Conservation (phyloP, 129 eudicot species). For the Apium graveolens region DNA sequence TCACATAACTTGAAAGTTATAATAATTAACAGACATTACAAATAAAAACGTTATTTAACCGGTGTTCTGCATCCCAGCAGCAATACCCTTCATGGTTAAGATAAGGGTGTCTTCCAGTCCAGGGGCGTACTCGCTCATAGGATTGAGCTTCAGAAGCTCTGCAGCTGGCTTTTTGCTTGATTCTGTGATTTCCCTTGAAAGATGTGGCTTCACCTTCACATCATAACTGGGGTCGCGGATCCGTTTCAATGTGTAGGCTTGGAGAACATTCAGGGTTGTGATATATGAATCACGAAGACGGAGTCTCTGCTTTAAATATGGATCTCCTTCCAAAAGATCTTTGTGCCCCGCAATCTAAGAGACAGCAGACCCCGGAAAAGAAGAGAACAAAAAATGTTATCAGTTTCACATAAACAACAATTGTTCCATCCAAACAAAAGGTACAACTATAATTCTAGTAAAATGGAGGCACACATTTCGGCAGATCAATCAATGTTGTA, state of each 20-base stretch:
- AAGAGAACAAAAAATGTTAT: background rate
- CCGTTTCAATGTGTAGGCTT: slow-evolving; percentile 68
- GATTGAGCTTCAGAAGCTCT: slow-evolving; percentile 76
- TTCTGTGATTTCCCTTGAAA: slow-evolving; percentile 53
- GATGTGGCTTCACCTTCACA: slow-evolving; percentile 57
- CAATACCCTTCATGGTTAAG: slow-evolving; percentile 82
- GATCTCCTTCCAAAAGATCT: slow-evolving; percentile 70
- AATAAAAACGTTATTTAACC: slow-evolving; percentile 23
- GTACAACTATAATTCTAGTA: background rate
- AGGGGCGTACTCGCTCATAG: slow-evolving; percentile 67
- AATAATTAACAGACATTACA: background rate
- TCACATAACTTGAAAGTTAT: background rate
- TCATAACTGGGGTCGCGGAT: slow-evolving; percentile 65
- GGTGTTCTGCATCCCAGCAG: slow-evolving; percentile 85
- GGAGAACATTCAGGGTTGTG: slow-evolving; percentile 65
- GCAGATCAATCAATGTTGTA: background rate
- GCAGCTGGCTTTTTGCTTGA: slow-evolving; percentile 45
- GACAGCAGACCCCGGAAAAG: background rate
- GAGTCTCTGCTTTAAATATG: slow-evolving; percentile 72
- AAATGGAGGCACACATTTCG: background rate
- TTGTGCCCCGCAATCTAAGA: slow-evolving; percentile 73
- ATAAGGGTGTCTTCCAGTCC: slow-evolving; percentile 78
- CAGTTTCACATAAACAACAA: background rate
- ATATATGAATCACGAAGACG: slow-evolving; percentile 69
- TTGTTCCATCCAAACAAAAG: background rate